phyloP scores from a whole-genome alignment of 208 protist genomes.

The Acanthamoeba triangularis region DNA sequence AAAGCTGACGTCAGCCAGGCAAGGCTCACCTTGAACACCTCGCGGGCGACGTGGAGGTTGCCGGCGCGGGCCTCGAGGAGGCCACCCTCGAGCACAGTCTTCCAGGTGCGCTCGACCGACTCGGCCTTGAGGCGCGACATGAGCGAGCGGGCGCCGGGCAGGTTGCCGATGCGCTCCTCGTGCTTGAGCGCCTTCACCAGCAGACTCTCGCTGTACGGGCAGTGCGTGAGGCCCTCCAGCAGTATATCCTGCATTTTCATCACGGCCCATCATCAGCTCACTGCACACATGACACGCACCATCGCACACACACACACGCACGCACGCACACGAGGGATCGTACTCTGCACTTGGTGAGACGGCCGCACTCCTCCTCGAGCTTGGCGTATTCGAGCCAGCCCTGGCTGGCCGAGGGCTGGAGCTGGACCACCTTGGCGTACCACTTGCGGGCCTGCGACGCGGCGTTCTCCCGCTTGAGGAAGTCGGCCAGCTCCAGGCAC shows the following conservation, averaged over 20 bases:
- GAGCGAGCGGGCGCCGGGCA: constrained; percentile 54
- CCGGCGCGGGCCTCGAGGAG: constrained; percentile 91
- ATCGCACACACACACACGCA: background rate
- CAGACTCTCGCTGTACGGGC: constrained; percentile 89
- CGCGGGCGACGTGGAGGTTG: constrained; percentile 87
- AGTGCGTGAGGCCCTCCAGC: constrained; percentile 86
- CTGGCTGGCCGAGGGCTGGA: constrained; percentile 87
- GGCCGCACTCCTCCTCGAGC: constrained; percentile 93
- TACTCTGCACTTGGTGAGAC: constrained; percentile 84
- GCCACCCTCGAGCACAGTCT: constrained; percentile 92
- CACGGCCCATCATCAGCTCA: background rate
- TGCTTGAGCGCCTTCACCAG: constrained; percentile 91
- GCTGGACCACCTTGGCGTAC: constrained; percentile 84
- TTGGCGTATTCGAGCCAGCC: constrained; percentile 94
- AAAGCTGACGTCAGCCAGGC: too few species aligned
- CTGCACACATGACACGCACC: too few species aligned
- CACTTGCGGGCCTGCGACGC: constrained; percentile 86
- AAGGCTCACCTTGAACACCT: constrained; percentile 85
- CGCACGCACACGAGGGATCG: too few species aligned
- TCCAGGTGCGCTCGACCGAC: constrained; percentile 89
- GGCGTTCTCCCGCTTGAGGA: constrained; percentile 90
- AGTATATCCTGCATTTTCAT: constrained; percentile 81
- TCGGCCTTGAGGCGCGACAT: constrained; percentile 65
- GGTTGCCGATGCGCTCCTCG: constrained; percentile 89
- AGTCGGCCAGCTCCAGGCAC: constrained; percentile 92